Conservation (phyloP, 2,329 filamentous ascomycete genomes). For the Lachnellula hyalina region DNA sequence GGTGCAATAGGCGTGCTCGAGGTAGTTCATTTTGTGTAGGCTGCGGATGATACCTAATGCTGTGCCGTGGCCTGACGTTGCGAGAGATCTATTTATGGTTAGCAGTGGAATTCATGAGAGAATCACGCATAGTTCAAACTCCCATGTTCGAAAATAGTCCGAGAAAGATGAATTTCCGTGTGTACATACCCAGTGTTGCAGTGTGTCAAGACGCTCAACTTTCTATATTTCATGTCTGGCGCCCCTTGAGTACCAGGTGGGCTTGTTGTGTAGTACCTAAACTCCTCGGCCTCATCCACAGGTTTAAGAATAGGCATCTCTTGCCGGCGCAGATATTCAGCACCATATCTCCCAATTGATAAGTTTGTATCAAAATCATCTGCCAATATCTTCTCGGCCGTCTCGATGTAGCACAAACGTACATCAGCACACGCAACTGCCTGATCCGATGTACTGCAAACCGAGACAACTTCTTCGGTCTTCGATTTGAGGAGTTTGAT, state of each 20-base stretch:
- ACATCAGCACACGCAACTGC: constrained; percentile 42
- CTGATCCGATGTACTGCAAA: constrained; percentile 18
- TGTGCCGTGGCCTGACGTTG: constrained; percentile 96
- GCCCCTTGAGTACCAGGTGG: constrained; percentile 34
- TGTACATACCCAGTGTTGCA: constrained; percentile 81
- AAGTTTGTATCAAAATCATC: constrained; percentile 86
- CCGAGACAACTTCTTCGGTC: constrained; percentile 46
- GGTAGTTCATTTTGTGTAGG: constrained; percentile 57
- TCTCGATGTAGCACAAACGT: constrained; percentile 64
- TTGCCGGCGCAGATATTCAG: constrained; percentile 63
- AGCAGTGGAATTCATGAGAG: constrained; percentile 3
- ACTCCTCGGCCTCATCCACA: constrained; percentile 18
- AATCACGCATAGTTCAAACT: no score
- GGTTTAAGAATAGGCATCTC: constrained; percentile 25
- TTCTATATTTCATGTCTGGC: constrained; percentile 43
- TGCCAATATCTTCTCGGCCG: constrained; percentile 80
- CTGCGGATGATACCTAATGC: constrained; percentile 90
- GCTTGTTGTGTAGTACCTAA: constrained; percentile 31
- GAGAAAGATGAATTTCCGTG: background rate
- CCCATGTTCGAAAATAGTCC: no score
- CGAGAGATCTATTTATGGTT: constrained; percentile 61
- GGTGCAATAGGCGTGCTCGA: constrained; percentile 88
- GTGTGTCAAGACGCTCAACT: constrained; percentile 85
- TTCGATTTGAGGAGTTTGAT: constrained; percentile 70
- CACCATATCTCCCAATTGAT: constrained; percentile 76